Evolutionary conservation across 2,329 filamentous ascomycete genomes (phyloP).

Genomic region (Arthrinium puccinioides): DNA sequence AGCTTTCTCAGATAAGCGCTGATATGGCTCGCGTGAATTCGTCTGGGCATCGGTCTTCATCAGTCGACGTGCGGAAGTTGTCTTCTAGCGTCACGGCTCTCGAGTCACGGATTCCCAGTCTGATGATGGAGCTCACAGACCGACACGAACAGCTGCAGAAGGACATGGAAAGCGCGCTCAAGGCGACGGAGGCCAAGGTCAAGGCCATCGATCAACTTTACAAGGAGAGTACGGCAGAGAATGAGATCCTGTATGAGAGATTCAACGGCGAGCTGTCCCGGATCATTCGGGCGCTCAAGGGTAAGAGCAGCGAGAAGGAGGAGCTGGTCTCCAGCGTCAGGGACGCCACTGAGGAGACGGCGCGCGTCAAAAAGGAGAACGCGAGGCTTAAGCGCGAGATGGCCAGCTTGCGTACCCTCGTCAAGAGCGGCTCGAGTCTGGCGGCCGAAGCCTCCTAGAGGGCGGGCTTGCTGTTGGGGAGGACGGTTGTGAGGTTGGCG

Average conservation of each 20-base stretch:
- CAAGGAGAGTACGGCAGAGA: constrained; percentile 77
- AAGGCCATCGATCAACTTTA: constrained; percentile 83
- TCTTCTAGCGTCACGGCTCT: constrained; percentile 55
- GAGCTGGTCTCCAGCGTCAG: constrained; percentile 66
- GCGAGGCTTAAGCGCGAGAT: constrained; percentile 75
- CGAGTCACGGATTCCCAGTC: constrained; percentile 56
- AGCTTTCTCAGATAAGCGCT: constrained; percentile 72
- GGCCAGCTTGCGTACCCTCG: constrained; percentile 54
- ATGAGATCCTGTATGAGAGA: constrained; percentile 83
- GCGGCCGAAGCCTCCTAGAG: constrained; percentile 1
- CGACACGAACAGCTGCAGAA: constrained; percentile 57
- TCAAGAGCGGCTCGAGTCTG: constrained; percentile 27
- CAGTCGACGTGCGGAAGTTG: constrained; percentile 40
- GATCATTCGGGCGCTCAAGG: constrained; percentile 68
- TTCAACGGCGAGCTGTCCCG: constrained; percentile 88
- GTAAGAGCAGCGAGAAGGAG: constrained; percentile 67
- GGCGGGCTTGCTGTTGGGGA: constrained; percentile 1
- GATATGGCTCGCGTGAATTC: constrained; percentile 61
- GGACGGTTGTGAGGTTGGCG: constrained; percentile 2
- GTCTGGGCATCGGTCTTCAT: constrained; percentile 26
- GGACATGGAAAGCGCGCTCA: constrained; percentile 66
- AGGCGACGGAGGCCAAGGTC: constrained; percentile 69
- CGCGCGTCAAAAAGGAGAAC: constrained; percentile 77
- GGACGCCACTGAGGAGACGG: constrained; percentile 70
- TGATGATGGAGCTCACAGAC: constrained; percentile 51